Evolutionary conservation across 2,329 filamentous ascomycete genomes (phyloP), one percentile per base, ranked within the genome.

Genomic region (Colletotrichum incanum): DNA sequence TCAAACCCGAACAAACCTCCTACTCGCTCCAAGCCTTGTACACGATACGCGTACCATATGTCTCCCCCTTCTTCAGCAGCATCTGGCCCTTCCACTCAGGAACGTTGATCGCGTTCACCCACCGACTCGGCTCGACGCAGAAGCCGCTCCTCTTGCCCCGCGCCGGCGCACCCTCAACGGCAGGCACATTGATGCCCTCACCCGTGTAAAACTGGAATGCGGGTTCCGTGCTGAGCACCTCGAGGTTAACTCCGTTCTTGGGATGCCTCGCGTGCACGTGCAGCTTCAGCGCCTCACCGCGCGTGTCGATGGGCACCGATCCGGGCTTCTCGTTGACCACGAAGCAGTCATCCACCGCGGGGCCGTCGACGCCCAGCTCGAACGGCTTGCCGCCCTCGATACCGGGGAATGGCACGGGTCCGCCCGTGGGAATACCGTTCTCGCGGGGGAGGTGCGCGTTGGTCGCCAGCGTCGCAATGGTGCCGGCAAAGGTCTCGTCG

Each of bases 191-290:
- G 75, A 97, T 95, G 79, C 91, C 92, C 79, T 93, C 92, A 75
- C 96, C 96, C 0, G 95, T 97, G 84, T 98, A 98, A 84, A 98
- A 97, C 82, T 98, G 96, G 87, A 98, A 98, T 0, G 94, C 94
- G 0, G 96, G 96, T 86, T 98, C 96, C 0, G 96, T 98, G 85
- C 94, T 96, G 78, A 91, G 86, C 7, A 98, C 93, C 82, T 98
- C 94, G 61, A 98, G 90, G 80, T 97, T 93, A 75, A 98, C 87
- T 74, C 91, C 90, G 37, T 91, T 93, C 61, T 86, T 86, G 7
- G 94, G 90, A 81, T 98, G 94, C 81, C 89, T 89, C 71, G 96
- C 93, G 31, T 89, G 85, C 56, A 94, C 90, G 56, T 96, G 89
- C 71, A 89, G 90, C 69, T 86, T 87, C 49, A 98, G 86, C 1